Base-by-base conservation (phyloP, 1,284 basidiomycete genomes). In the Ustilago trichophora region DNA sequence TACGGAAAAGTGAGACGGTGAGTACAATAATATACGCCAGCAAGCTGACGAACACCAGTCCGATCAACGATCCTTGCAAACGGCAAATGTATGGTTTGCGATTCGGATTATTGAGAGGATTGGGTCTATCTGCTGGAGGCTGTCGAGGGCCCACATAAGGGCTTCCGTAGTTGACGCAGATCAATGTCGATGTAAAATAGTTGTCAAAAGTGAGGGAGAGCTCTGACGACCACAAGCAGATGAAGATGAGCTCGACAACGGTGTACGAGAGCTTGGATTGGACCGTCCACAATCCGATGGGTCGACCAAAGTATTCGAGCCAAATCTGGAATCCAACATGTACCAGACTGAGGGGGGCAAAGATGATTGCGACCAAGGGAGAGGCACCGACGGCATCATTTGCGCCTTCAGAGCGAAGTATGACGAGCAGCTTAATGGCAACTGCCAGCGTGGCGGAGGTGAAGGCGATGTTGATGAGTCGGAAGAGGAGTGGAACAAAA, bases 201-300 rank as follows among this genome's bases (percentile, higher is more conserved):
- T 94, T 92, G 85, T 95, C 91, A 81, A 94, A 91, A 55, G 87
- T 88, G 45, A 94, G 87, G 12, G 91, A 89, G 37, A 95, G 85
- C 26, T 90, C 88, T n/a, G 91, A 90, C 57, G 91, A 91, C 92
- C 92, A 95, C 18, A 90, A 87, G 82, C 91, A 93, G 59, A 95
- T 92, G 78, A 93, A 93, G 45, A 92, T 84, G 34, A 93, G 89
- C 83, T 80, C 78, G 12, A 75, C 68, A 15, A 71, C 60, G 19
- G 73, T 77, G 56, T 79, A 79, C 49, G 60, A 72, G 18, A 80
- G 68, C 60, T 80, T 80, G 36, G 66, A 70, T 32, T 66, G 54
- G n/a, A 79, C 75, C 18, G 57, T 86, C 93, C 93, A 95, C 25
- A 95, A 85, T 12, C 92, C 93, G 35, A 95, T 85, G 4, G 93